Evolutionary conservation across 495 filamentous ascomycete species (phyloP).

Genomic region (Penicillium mononematosum): DNA sequence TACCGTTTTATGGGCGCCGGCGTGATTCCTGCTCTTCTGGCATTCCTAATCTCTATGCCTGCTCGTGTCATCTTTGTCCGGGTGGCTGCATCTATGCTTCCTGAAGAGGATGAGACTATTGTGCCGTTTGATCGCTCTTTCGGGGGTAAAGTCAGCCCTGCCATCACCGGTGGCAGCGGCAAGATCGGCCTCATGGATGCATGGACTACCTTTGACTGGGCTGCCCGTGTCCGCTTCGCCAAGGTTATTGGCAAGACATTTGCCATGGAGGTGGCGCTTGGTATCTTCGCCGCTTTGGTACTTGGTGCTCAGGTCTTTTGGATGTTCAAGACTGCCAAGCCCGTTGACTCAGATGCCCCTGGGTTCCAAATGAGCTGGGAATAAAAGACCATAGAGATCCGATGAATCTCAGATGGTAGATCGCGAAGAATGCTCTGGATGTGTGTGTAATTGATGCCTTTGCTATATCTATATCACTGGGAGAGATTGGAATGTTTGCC

Average conservation of each 20-base stretch:
- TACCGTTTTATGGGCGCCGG: constrained; percentile 35
- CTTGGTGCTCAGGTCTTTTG: constrained; percentile 37
- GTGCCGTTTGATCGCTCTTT: constrained; percentile 76
- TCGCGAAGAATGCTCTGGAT: background rate
- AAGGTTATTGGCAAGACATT: constrained; percentile 68
- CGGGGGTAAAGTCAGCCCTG: constrained; percentile 56
- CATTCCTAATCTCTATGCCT: constrained; percentile 57
- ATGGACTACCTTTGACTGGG: constrained; percentile 65
- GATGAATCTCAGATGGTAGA: background rate
- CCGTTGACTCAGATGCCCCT: background rate
- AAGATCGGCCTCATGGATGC: constrained; percentile 67
- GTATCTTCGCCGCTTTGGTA: constrained; percentile 39
- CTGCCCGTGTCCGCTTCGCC: constrained; percentile 62
- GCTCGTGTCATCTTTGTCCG: constrained; percentile 62
- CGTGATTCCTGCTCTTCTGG: constrained; percentile 36
- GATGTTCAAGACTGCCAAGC: constrained; percentile 13
- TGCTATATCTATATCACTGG: background rate
- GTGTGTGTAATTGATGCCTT: background rate
- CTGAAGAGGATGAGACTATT: constrained; percentile 67
- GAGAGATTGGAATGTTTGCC: background rate
- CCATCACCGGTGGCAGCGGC: constrained; percentile 66
- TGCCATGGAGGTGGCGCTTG: constrained; percentile 48
- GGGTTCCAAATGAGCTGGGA: background rate
- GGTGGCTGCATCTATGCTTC: constrained; percentile 69
- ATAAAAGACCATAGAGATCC: background rate